Evolutionary conservation across 2,329 filamentous ascomycete species (phyloP), one percentile per base, ranked within the genome.

Genomic region (Colletotrichum tabaci): DNA sequence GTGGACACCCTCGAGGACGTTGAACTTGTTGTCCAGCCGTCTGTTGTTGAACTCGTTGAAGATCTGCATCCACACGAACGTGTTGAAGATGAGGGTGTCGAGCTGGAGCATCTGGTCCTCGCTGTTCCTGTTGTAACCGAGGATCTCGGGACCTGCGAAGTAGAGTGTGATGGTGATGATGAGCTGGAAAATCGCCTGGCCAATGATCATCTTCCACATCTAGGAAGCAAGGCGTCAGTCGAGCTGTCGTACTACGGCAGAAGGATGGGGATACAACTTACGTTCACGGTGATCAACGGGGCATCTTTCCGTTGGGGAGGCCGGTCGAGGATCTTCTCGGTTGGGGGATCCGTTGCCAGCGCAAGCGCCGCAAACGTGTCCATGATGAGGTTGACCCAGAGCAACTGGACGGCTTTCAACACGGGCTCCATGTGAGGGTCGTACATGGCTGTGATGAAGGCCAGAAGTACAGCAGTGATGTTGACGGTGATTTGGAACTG

Each of bases 1-100:
- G 66, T 85, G 82, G 4, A 91, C 77, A 6, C 88, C 88, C 75
- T 90, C 86, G 65, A 91, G 86, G 47, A 91, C 86, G 75, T 91
- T 91, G 80, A 91, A 85, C 73, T 87, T 86, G 79, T 91, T 91
- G 76, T 91, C 89, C 0, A 91, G 82, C 38, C 89, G 88, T 38
- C 89, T 85, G 76, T 89, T 90, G 80, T 92, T 92, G 82, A 91
- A 87, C 78, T 91, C 86, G 79, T 92, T 92, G 23, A 71, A 73
- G 74, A 96, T 94, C 75, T 96, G 93, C 92, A 96, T 95, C 92
- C 93, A 95, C 56, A 95, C 92, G 75, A 95, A 96, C 0, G 92
- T 93, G 81, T 96, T 96, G 86, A 96, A 95, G 10, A 96, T 91
- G 16, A 96, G 84, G 0, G 93, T 94, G 68, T 90, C 81, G 62